Conservation (phyloP, 805 yeast species). For the Teunomyces barrocoloradensis region DNA sequence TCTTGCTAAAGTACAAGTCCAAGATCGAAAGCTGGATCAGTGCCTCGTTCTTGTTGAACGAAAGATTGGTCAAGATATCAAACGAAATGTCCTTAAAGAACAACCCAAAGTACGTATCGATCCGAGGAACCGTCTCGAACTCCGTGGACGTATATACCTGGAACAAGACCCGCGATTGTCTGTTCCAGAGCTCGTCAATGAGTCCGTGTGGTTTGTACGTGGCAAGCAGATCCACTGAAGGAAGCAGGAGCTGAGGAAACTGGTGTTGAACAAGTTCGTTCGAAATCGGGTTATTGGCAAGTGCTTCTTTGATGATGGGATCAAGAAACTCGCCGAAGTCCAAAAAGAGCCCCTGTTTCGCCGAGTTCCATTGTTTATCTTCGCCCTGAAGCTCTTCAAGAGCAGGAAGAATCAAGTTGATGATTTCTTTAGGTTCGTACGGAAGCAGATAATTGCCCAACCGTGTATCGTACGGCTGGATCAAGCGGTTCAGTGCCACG, state of each 20-base stretch:
- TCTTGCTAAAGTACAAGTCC: slow-evolving; percentile 66
- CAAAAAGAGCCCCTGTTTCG: slow-evolving; percentile 27
- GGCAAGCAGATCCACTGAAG: slow-evolving; percentile 18
- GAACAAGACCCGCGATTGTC: slow-evolving; percentile 56
- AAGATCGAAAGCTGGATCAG: slow-evolving; percentile 77
- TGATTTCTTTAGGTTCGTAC: slow-evolving; percentile 48
- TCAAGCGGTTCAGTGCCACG: slow-evolving; percentile 14
- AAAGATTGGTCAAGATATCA: slow-evolving; percentile 76
- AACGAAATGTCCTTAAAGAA: slow-evolving; percentile 71
- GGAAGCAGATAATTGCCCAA: slow-evolving; percentile 39
- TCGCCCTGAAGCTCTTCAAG: slow-evolving; percentile 29
- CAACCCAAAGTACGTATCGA: slow-evolving; percentile 42
- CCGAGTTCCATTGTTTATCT: slow-evolving; percentile 41
- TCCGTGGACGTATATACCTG: slow-evolving; percentile 58
- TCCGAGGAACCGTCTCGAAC: slow-evolving; percentile 56
- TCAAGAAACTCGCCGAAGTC: slow-evolving; percentile 28
- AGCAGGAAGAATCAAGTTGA: slow-evolving; percentile 53
- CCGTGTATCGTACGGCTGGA: slow-evolving; percentile 40
- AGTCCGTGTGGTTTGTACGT: slow-evolving; percentile 24
- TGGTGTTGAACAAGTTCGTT: slow-evolving; percentile 38
- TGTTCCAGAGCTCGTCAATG: slow-evolving; percentile 64
- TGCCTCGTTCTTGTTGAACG: slow-evolving; percentile 85
- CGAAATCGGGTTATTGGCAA: slow-evolving; percentile 35
- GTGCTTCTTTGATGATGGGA: slow-evolving; percentile 33
- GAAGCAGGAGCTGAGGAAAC: slow-evolving; percentile 39